Base-by-base conservation (phyloP, 257 asterid species). In the Marsdenia floribunda region DNA sequence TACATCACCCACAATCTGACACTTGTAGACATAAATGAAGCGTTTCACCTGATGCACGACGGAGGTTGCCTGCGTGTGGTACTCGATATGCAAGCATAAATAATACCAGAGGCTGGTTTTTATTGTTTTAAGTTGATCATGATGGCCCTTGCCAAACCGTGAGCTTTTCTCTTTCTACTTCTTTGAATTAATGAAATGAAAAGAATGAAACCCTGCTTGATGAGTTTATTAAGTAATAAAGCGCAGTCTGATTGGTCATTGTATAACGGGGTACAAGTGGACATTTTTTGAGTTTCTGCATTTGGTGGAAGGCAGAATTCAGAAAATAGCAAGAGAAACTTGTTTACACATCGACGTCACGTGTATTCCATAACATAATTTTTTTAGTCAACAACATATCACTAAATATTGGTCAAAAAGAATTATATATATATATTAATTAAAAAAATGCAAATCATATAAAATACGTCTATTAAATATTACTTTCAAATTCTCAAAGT, bases 41-140 rank as follows among this genome's bases (percentile, higher is more conserved):
- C 96, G 38, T 94, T 94, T 63, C 90, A 92, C 84, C 87, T 94
- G 83, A 92, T 94, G 99, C 99, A 94, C 26, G 96, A 85, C 3
- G 97, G 97, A 9, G 79, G 38, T 2, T 90, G 97, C 86, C 97
- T 93, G 38, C 96, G 96, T 0, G 96, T 89, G n/a, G 98, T 93
- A 77, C 97, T 94, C 52, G 64, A 58, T 83, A 79, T 82, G 93
- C 78, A 82, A 3, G 83, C 65, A 26, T 88, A 64, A 85, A 13
- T n/a, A n/a, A 53, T 26, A 40, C 54, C 72, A 2, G 60, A 2
- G 40, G 74, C 46, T 13, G 40, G 59, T 68, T 44, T 68, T 44
- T 53, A 33, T 50, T 55, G 42, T 72, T 57, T 44, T 70, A 54
- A 21, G 38, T 63, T 15, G 10, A 14, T 65, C 6, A 0, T 35